Base-by-base conservation (phyloP, 177 flowering plant genomes). In the Telopea speciosissima region DNA sequence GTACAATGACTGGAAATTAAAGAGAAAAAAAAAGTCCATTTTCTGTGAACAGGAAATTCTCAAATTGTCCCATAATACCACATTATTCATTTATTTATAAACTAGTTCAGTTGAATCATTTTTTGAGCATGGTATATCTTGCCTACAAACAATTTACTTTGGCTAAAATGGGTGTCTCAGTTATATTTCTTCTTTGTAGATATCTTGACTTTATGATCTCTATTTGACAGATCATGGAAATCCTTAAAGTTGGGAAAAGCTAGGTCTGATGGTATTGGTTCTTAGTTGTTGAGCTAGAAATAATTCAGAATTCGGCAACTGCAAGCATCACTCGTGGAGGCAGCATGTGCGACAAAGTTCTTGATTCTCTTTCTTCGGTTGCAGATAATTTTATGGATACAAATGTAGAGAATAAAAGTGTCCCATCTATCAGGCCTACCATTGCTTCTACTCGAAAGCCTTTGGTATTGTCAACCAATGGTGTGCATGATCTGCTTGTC, bases 401-500 rank as follows among this genome's bases (percentile, higher is more conserved):
- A 70, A 85, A 76, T 65, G 58, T 72, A 5, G 88, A 83, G 69
- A 44, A 59, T 16, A 70, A 68, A 61, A 70, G 65, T 64, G n/a
- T 40, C 59, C 74, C 71, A 36, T 68, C 63, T 22, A 54, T 72
- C 64, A 88, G 81, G 81, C 16, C 71, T 58, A 25, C 68, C 24
- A 62, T 60, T 73, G 63, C 72, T 63, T 70, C 62, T 22, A 78
- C 66, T 58, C 89, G 84, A 71, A 87, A 85, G 70, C 71, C 42
- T 40, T 85, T 83, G 62, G 66, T 79, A 42, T 74, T 80, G 49
- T 84, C 89, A 62, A 80, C 81, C 54, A 86, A 76, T 79, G 86
- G 88, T 65, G 92, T 90, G 68, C 83, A 85, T 75, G 90, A 86
- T 77, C 86, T 89, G 45, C 91, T 90, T 66, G 86, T 82, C 72